phyloP scores from a whole-genome alignment of 2,329 filamentous ascomycete species.

The Fusarium buharicum region DNA sequence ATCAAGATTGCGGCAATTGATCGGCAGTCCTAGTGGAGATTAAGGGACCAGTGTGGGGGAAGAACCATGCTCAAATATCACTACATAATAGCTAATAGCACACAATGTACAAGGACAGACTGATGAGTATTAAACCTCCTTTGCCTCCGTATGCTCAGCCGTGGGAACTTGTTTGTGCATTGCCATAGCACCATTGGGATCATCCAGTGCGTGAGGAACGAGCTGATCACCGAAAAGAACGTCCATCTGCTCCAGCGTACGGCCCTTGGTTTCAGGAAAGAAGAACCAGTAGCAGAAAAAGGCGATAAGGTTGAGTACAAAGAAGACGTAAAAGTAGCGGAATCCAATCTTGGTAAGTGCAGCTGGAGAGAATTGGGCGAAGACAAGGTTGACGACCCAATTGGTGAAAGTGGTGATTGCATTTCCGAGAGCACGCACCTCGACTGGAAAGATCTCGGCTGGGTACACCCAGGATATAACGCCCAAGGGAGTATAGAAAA shows the following conservation, averaged over 20 bases:
- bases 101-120: too few relatives aligned
- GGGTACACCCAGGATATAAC: constrained; percentile 61
- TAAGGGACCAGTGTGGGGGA: too few relatives aligned
- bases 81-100: too few relatives aligned
- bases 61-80: too few relatives aligned
- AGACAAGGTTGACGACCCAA: constrained; percentile 72
- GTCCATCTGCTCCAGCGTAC: constrained; percentile 66
- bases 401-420: constrained; percentile 68
- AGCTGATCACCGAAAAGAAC: constrained; percentile 45
- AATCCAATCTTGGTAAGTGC: constrained; percentile 62
- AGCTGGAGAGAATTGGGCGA: constrained; percentile 52
- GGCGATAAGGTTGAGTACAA: constrained; percentile 67
- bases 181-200: too few relatives aligned
- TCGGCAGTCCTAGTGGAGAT: too few relatives aligned
- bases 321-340: constrained; percentile 69
- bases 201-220: too few relatives aligned
- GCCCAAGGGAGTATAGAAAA: constrained; percentile 68
- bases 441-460: constrained; percentile 70
- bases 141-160: too few relatives aligned
- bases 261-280: constrained; percentile 67
- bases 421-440: constrained; percentile 71
- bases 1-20: too few relatives aligned
- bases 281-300: constrained; percentile 61
- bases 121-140: too few relatives aligned
- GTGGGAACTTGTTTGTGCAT: too few relatives aligned